Conservation (phyloP, 352 stramenopile species). For the Globisporangium canariense region DNA sequence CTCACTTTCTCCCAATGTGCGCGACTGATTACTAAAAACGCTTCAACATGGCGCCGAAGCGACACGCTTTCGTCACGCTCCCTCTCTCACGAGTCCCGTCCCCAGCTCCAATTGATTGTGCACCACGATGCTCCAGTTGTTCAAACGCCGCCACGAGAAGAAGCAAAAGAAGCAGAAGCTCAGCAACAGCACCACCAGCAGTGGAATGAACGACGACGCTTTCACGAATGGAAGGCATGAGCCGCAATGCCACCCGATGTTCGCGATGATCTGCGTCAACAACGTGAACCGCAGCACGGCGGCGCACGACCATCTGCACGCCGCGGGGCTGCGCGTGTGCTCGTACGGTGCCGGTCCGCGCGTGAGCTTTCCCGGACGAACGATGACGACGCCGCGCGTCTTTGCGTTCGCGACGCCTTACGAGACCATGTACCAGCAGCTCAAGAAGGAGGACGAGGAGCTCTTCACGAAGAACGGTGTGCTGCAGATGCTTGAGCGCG, state of each 20-base stretch:
- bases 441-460: constrained; percentile 49
- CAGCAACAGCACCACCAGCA: background rate
- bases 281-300: constrained; percentile 86
- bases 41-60: constrained; percentile 1
- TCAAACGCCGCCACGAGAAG: constrained; percentile 10
- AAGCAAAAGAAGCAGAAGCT: constrained; percentile 1
- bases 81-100: background rate
- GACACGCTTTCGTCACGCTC: background rate
- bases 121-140: constrained; percentile 17
- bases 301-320: constrained; percentile 54
- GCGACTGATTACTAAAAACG: background rate
- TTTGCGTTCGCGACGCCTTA: constrained; percentile 80
- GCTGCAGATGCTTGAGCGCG: constrained; percentile 63
- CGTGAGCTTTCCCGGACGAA: constrained; percentile 59
- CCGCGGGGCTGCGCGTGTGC: constrained; percentile 58
- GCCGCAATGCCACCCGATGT: constrained; percentile 21
- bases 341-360: constrained; percentile 63
- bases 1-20: background rate
- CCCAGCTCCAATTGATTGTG: background rate
- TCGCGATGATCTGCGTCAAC: constrained; percentile 85
- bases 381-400: constrained; percentile 26
- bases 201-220: no score
- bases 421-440: constrained; percentile 43
- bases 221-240: background rate
- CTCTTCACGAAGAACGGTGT: constrained; percentile 65